A percentile compares a stretch with the other conserved stretches of the same genome.
Conservation (phyloP, 176 grass and related monocot genomes). For the Zoysia japonica region DNA sequence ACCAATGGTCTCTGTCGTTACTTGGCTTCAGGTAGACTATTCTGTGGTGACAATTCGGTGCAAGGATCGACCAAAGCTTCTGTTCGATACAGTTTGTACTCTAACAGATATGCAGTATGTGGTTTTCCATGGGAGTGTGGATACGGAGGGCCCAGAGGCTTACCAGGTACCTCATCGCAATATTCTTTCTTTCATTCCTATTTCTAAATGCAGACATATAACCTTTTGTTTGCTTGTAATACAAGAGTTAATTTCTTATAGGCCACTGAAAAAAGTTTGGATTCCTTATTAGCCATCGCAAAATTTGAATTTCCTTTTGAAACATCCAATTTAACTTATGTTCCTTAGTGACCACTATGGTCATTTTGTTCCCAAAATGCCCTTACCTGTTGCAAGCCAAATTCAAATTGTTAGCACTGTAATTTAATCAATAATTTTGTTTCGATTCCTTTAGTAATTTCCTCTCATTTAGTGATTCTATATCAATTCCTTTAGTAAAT, state of each 20-base stretch:
- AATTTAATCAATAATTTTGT: no score
- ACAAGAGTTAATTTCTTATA: slow-evolving; percentile 4
- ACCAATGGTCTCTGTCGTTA: slow-evolving; percentile 66
- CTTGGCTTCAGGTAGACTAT: slow-evolving; percentile 86
- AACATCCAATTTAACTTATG: no score
- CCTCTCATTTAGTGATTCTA: no score
- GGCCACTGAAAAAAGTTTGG: no score
- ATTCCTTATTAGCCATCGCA: no score
- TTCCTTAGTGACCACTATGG: no score
- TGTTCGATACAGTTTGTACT: slow-evolving; percentile 90
- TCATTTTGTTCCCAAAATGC: no score
- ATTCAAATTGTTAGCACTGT: no score
- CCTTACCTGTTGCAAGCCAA: no score
- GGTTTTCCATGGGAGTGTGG: slow-evolving; percentile 90
- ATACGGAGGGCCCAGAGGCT: slow-evolving; percentile 69
- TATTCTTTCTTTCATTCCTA: slow-evolving; percentile 28
- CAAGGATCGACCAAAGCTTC: slow-evolving; percentile 85
- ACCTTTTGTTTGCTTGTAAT: slow-evolving; percentile 39
- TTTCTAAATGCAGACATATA: slow-evolving; percentile 19
- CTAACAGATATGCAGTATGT: slow-evolving; percentile 97
- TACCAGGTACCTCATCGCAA: slow-evolving; percentile 63
- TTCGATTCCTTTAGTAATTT: no score
- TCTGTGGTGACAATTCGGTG: slow-evolving; percentile 87
- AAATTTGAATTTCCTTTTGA: no score
- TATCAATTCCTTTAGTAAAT: no score